Percentiles rank a stretch among this genome's conserved stretches.
phyloP scores from a whole-genome alignment of 352 stramenopile species.

The Phytophthora hybrid region DNA sequence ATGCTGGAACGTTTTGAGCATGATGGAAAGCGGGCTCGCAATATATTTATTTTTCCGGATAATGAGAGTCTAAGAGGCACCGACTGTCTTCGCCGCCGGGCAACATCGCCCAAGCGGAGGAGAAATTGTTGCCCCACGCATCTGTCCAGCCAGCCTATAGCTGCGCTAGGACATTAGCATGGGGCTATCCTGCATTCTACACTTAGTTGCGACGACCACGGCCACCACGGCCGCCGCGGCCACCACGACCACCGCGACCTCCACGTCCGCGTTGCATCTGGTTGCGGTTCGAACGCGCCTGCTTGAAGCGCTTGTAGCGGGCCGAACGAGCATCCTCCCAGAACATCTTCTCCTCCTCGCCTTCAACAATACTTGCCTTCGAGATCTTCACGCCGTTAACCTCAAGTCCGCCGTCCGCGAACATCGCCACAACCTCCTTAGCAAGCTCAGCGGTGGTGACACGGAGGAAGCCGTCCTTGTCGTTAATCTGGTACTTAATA shows the following conservation, averaged over 20 bases:
- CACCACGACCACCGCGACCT: slow-evolving; percentile 47
- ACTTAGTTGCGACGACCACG: slow-evolving; percentile 48
- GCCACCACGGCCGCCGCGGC: slow-evolving; percentile 56
- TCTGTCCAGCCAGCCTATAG: slow-evolving; percentile 13
- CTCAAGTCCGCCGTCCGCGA: slow-evolving; percentile 68
- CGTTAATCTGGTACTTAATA: slow-evolving; percentile 88
- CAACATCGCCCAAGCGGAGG: slow-evolving; percentile 13
- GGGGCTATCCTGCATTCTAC: slow-evolving; percentile 22
- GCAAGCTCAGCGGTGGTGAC: slow-evolving; percentile 67
- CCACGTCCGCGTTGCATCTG: slow-evolving; percentile 49
- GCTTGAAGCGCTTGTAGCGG: slow-evolving; percentile 83
- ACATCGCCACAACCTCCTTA: slow-evolving; percentile 69
- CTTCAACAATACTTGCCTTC: slow-evolving; percentile 64
- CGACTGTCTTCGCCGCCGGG: slow-evolving; percentile 19
- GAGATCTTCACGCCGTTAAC: slow-evolving; percentile 75
- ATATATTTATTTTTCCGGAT: slow-evolving; percentile 49
- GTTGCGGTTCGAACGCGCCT: slow-evolving; percentile 79
- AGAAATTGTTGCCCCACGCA: slow-evolving; percentile 4
- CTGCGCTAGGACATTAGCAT: slow-evolving; percentile 7
- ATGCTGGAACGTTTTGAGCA: slow-evolving; percentile 9
- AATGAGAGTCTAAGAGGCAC: slow-evolving; percentile 25
- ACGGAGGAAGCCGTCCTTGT: slow-evolving; percentile 73
- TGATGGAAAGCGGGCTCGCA: slow-evolving; percentile 25
- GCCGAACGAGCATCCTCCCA: slow-evolving; percentile 80
- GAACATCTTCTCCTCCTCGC: slow-evolving; percentile 88